Conservation (phyloP, 2,329 filamentous ascomycete species). For the Fusarium aywerte region DNA sequence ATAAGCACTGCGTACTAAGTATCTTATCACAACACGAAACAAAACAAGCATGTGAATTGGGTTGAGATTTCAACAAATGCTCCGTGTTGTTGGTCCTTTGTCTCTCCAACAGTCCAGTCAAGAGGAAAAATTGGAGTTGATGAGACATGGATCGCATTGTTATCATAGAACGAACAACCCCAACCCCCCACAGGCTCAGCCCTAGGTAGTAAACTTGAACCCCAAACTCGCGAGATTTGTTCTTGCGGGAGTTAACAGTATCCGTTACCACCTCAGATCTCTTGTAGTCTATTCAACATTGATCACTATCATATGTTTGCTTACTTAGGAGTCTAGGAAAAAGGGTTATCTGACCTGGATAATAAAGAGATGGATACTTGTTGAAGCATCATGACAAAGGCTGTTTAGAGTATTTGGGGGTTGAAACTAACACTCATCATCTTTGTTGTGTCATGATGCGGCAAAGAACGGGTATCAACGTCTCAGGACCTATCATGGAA, state of each 20-base stretch:
- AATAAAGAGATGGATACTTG: background rate
- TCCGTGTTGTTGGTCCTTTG: background rate
- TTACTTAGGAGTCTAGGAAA: background rate
- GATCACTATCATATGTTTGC: background rate
- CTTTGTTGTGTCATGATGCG: slow-evolving; percentile 4
- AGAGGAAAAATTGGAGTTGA: slow-evolving; percentile 12
- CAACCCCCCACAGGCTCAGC: slow-evolving; percentile 41
- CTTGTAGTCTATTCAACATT: slow-evolving; percentile 1
- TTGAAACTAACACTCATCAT: background rate
- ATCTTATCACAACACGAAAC: background rate
- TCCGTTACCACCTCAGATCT: background rate
- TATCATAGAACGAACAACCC: slow-evolving; percentile 20
- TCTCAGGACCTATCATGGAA: background rate
- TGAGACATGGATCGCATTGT: slow-evolving; percentile 15
- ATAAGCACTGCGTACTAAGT: slow-evolving; percentile 11
- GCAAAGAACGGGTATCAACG: slow-evolving; percentile 29
- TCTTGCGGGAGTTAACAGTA: background rate
- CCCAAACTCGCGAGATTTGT: slow-evolving; percentile 27
- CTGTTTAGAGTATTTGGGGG: slow-evolving; percentile 21
- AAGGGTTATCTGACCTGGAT: background rate
- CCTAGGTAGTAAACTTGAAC: slow-evolving; percentile 21
- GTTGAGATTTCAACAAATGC: slow-evolving; percentile 42
- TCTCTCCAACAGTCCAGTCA: background rate
- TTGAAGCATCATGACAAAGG: background rate
- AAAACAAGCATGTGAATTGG: slow-evolving; percentile 25